phyloP scores from a whole-genome alignment of 2,329 filamentous ascomycete genomes.

The Pseudogymnoascus sp. region DNA sequence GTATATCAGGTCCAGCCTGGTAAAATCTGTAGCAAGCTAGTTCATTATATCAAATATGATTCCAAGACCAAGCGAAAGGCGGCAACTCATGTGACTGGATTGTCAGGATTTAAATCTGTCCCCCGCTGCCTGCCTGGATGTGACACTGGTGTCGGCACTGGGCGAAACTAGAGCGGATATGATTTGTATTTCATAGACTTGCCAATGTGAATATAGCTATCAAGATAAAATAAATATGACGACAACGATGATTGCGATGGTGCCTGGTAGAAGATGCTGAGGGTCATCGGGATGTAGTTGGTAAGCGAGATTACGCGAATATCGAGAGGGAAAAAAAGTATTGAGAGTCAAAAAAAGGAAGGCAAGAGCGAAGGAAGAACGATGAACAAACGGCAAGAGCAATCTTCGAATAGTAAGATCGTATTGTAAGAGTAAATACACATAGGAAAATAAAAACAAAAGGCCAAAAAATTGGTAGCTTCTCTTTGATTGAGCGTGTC shows the following conservation, averaged over 20 bases:
- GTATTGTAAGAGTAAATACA: neutral
- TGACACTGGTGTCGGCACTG: too few relatives aligned
- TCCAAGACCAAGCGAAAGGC: neutral
- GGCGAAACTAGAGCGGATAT: too few relatives aligned
- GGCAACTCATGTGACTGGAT: neutral
- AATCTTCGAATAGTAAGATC: neutral
- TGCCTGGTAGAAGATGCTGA: too few relatives aligned
- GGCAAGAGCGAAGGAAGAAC: slow-evolving; percentile 10
- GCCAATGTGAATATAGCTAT: too few relatives aligned
- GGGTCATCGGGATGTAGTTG: neutral
- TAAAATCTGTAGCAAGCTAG: neutral
- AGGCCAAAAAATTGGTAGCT: slow-evolving; percentile 55
- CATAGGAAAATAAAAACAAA: slow-evolving; percentile 21
- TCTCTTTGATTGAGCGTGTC: slow-evolving; percentile 83
- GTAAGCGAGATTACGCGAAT: neutral
- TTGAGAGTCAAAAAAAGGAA: too few relatives aligned
- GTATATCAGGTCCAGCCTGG: neutral
- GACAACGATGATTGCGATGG: too few relatives aligned
- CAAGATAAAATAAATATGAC: too few relatives aligned
- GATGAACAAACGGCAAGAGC: slow-evolving; percentile 1
- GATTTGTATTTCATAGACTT: too few relatives aligned
- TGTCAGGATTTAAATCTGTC: neutral
- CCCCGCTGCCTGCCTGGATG: neutral
- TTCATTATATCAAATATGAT: neutral
- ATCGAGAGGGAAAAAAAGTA: neutral